Evolutionary conservation across 257 asterid species (phyloP).

Genomic region (Solanum habrochaites): DNA sequence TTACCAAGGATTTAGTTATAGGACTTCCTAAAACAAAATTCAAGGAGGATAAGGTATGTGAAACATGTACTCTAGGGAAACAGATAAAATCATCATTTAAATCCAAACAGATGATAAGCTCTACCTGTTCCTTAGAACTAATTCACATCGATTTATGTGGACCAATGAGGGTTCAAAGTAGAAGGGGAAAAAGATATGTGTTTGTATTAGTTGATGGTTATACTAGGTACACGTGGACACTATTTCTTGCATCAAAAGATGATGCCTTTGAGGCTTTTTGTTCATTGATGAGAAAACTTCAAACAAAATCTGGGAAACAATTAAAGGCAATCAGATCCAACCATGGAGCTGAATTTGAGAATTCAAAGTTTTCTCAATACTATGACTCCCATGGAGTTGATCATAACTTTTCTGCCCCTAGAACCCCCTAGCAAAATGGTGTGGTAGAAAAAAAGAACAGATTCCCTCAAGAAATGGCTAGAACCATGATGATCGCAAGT

Average conservation of each 20-base stretch:
- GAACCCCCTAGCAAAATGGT: background rate
- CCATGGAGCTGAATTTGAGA: background rate
- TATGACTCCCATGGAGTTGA: background rate
- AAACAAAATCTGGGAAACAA: too few species aligned
- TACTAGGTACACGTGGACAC: background rate
- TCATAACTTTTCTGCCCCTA: background rate
- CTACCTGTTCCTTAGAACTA: background rate
- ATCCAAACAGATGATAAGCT: too few species aligned
- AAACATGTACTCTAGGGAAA: background rate
- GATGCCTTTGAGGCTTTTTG: background rate
- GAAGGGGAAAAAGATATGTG: background rate
- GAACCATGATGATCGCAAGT: background rate
- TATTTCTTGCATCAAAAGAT: background rate
- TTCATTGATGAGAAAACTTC: background rate
- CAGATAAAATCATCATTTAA: background rate
- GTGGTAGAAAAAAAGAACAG: background rate
- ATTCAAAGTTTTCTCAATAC: background rate
- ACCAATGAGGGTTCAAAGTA: background rate
- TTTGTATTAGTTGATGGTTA: background rate
- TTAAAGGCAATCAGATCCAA: background rate
- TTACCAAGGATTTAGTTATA: background rate
- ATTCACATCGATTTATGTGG: background rate
- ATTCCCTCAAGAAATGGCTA: background rate
- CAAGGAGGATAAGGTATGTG: background rate
- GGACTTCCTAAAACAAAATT: background rate